phyloP scores from a whole-genome alignment of 2,329 filamentous ascomycete species.

The Xylaria multiplex region DNA sequence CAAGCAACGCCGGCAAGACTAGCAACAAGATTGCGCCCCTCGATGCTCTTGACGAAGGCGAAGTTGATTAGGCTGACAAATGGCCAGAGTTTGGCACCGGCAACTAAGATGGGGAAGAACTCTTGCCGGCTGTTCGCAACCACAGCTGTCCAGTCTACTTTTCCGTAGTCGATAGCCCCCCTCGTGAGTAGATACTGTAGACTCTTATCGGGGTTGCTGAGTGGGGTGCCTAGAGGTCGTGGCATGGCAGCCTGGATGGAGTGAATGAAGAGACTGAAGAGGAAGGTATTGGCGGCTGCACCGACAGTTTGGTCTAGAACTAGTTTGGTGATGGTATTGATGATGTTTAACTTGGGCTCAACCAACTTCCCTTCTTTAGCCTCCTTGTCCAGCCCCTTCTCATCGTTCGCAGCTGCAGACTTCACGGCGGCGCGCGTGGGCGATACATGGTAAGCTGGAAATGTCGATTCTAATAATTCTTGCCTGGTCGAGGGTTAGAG shows the following conservation, averaged over 20 bases:
- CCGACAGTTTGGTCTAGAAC: constrained; percentile 75
- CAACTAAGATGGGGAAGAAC: constrained; percentile 71
- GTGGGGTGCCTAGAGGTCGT: constrained; percentile 45
- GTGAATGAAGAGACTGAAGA: constrained; percentile 64
- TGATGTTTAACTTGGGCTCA: constrained; percentile 65
- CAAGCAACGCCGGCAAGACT: constrained; percentile 76
- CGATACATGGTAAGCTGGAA: constrained; percentile 71
- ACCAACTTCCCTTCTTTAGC: constrained; percentile 53
- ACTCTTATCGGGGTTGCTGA: constrained; percentile 51
- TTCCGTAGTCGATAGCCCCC: constrained; percentile 56
- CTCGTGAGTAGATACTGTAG: constrained; percentile 46
- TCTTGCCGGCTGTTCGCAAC: constrained; percentile 60
- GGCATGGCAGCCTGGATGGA: constrained; percentile 64
- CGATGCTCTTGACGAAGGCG: constrained; percentile 73
- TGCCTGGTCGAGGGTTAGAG: constrained; percentile 64
- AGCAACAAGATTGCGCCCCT: constrained; percentile 76
- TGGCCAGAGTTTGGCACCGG: constrained; percentile 80
- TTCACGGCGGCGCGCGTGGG: constrained; percentile 53
- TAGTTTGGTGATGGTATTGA: constrained; percentile 75
- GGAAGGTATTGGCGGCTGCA: constrained; percentile 69
- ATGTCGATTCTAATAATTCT: constrained; percentile 76
- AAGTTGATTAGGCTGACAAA: constrained; percentile 76
- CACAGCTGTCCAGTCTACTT: constrained; percentile 58
- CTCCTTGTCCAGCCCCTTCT: constrained; percentile 54
- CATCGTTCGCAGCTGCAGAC: constrained; percentile 53